These are phyloP conservation scores for Zygnema cylindricum DNA, from an alignment of 139 green algal species.

Conservation along the genomic window DNA sequence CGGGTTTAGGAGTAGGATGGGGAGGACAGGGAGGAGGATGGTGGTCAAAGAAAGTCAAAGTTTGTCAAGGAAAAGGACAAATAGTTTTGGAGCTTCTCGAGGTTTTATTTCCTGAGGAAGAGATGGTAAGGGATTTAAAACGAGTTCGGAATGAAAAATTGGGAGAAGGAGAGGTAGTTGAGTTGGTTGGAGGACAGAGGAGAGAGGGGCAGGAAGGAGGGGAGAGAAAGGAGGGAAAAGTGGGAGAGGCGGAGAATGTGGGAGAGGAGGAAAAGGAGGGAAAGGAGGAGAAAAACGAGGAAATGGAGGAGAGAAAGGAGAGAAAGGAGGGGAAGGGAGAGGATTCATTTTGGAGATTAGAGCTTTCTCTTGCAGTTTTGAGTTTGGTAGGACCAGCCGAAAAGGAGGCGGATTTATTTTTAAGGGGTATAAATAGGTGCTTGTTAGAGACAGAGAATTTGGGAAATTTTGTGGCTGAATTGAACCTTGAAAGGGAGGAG, in stretches of 20 bases:
- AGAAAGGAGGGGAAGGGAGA: neutral
- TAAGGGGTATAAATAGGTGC: neutral
- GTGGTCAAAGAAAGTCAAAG: neutral
- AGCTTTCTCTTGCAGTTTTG: neutral
- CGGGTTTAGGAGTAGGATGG: neutral
- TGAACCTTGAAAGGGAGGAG: neutral
- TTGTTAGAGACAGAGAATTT: neutral
- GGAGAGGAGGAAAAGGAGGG: neutral
- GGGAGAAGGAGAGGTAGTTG: neutral
- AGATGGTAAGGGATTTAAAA: neutral
- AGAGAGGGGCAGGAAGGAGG: neutral
- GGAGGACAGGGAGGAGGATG: neutral
- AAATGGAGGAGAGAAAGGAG: neutral
- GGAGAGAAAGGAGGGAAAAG: neutral
- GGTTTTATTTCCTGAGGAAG: neutral
- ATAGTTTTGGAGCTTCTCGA: neutral
- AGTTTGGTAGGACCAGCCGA: neutral
- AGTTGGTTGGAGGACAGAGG: neutral
- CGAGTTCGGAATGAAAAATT: neutral
- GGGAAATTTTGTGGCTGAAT: neutral
- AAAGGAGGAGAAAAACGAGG: neutral
- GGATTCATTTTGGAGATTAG: neutral
- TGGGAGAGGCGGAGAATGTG: neutral
- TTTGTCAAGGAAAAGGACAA: neutral
- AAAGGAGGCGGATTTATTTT: neutral